Evolutionary conservation across 805 yeast genomes (phyloP), one percentile per base, ranked within the genome.

Genomic region (Wickerhamiella parazyma): DNA sequence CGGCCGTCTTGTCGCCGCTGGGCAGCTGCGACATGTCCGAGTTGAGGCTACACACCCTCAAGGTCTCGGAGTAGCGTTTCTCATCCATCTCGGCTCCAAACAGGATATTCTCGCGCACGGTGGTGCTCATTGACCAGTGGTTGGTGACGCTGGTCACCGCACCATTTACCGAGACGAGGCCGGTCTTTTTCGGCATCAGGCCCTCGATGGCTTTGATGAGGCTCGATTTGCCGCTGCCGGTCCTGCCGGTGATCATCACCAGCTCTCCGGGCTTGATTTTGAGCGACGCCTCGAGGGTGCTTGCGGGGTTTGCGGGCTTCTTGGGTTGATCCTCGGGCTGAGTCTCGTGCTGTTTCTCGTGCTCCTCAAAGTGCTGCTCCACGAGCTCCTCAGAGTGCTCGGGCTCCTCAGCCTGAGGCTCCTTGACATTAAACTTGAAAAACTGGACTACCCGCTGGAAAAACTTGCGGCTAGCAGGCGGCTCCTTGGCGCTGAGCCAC

Each of bases 111-210:
- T 80, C 81, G 51, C 73, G 69, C 22, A 84, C 76, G 0, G 93
- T 79, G 2, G 81, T 75, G 60, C 83, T 84, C 55, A 80, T 87
- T 33, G 84, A 73, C 94, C 94, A 84, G 12, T 89, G 89, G 36
- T 71, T 71, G 17, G 86, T 83, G 47, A 78, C 73, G 46, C 67
- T 60, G 14, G 70, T 59, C 19, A 71, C 71, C 52, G 53, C 63
- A 2, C 89, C 89, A 49, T 69, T 67, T 5, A 75, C 64, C 29
- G 61, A 59, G 3, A 79, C 66, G 0, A 55, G 43, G 35, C 94
- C 94, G 0, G 53, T 35, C 0, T 61, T 62, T 51, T 71, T 71
- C 14, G 67, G 65, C 84, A 84, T 81, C 33, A 73, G 69, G 1
- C 94, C 94, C 7, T 81, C 68, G 41, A 84, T 61, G 0, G 91